Evolutionary conservation across 2,329 filamentous ascomycete genomes (phyloP), one percentile per base, ranked within the genome.

Genomic region (Keithomyces neogunnii): DNA sequence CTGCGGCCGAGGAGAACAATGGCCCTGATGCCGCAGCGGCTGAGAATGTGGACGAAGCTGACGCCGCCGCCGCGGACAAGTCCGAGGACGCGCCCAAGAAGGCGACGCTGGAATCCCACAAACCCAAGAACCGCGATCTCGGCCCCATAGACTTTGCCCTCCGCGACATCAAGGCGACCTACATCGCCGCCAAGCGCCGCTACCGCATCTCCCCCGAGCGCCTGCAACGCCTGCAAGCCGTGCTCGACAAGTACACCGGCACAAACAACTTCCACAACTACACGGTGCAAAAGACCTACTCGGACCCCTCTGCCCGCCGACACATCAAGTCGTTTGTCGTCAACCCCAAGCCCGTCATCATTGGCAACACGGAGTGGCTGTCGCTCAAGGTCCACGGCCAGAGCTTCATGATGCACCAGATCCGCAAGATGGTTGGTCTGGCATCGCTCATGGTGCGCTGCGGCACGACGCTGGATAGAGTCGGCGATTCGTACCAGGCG

Each of bases 371-470:
- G 2, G 88, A 99, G 73, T 99, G 93, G 93, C 76, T 99, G 4
- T 93, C 87, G 43, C 76, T 97, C 58, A 96, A 95, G 66, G 91
- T 99, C 29, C 93, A 99, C 69, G 93, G 93, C 0, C 93, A 99
- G 70, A 92, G 86, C 63, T 99, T 99, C 77, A 99, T 99, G 93
- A 99, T 99, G 93, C 93, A 99, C 69, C 93, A 99, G 73, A 99
- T 99, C 69, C 86, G 93, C 63, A 99, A 97, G 72, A 97, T 99
- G 93, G 89, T 99, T 13, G 89, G 88, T 51, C 90, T 99, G 86
- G 89, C 84, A 7, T 83, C 89, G 35, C 76, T 99, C 54, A 75
- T 92, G 5, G 86, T 95, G 5, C 85, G 93, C 38, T 95, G 88
- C 66, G 93, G 89, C 48, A 85, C 85, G n/a, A 76, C 87, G 3